phyloP scores from a whole-genome alignment of 1,284 basidiomycete species.

The Tylopilus sp. region DNA sequence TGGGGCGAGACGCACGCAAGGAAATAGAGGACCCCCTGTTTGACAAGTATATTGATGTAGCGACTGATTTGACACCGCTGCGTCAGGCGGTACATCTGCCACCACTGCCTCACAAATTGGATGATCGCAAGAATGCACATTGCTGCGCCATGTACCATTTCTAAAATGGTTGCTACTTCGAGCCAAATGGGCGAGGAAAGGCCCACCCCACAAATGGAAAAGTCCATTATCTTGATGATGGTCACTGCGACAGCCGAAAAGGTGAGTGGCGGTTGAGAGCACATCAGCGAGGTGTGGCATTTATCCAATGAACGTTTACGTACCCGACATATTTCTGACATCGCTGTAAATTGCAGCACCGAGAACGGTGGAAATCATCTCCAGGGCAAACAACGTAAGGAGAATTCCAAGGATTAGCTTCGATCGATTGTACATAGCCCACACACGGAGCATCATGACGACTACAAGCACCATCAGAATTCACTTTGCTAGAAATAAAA shows the following conservation, averaged over 20 bases:
- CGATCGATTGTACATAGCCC: slow-evolving; percentile 16
- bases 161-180: not conserved
- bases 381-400: not conserved
- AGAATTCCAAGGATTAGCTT: slow-evolving; percentile 3
- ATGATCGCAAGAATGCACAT: slow-evolving; percentile 6
- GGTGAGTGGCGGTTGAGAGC: too few relatives aligned
- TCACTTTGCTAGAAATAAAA: too few relatives aligned
- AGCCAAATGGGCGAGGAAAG: not conserved
- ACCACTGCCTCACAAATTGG: slow-evolving; percentile 5
- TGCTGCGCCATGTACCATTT: slow-evolving; percentile 1
- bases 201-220: not conserved
- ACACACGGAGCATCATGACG: slow-evolving; percentile 16
- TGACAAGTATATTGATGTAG: slow-evolving; percentile 9
- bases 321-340: not conserved
- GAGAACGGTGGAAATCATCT: slow-evolving; percentile 1
- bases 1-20: not conserved
- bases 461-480: too few relatives aligned
- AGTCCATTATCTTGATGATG: not conserved
- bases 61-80: slow-evolving; percentile 5
- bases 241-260: not conserved
- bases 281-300: too few relatives aligned
- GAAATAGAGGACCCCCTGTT: slow-evolving; percentile 18
- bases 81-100: slow-evolving; percentile 8
- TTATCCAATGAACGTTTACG: too few relatives aligned
- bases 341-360: slow-evolving; percentile 1